Conservation (phyloP, 768 basidiomycete genomes). For the Suillus alpinus region DNA sequence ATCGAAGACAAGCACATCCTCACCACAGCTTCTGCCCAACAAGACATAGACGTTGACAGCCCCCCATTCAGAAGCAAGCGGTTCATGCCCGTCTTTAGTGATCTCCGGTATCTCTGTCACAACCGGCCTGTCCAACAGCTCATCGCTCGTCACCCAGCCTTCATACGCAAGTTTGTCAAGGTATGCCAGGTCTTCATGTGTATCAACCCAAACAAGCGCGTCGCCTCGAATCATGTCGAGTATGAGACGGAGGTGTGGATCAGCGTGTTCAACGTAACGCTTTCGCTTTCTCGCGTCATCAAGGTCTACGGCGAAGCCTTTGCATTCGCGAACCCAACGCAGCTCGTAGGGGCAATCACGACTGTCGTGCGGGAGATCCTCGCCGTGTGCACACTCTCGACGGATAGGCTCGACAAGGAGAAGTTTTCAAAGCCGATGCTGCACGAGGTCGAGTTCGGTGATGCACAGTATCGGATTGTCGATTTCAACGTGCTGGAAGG, state of each 20-base stretch:
- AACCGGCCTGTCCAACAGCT: constrained; percentile 77
- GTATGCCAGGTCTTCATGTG: constrained; percentile 92
- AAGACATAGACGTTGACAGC: constrained; percentile 72
- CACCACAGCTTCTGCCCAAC: constrained; percentile 19
- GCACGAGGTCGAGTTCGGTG: constrained; percentile 68
- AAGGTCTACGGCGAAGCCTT: constrained; percentile 89
- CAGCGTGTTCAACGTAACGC: constrained; percentile 91
- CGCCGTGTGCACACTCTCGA: constrained; percentile 64
- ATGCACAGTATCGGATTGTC: constrained; percentile 55
- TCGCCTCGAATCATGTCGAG: constrained; percentile 81
- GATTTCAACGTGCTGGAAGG: constrained; percentile 77
- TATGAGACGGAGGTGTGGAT: constrained; percentile 98
- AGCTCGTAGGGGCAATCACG: constrained; percentile 64
- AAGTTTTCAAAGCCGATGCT: constrained; percentile 63
- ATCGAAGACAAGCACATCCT: constrained; percentile 70
- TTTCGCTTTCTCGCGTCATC: constrained; percentile 85
- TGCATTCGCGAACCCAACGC: constrained; percentile 49
- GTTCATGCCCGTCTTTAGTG: constrained; percentile 93
- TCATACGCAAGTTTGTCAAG: constrained; percentile 67
- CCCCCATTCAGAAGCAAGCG: constrained; percentile 92
- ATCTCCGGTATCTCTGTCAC: constrained; percentile 82
- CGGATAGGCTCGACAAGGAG: constrained; percentile 62
- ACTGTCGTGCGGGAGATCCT: constrained; percentile 72
- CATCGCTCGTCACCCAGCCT: constrained; percentile 65
- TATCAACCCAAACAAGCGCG: constrained; percentile 87